Conservation (phyloP, 2,329 filamentous ascomycete genomes). For the Apiospora malaysiana region DNA sequence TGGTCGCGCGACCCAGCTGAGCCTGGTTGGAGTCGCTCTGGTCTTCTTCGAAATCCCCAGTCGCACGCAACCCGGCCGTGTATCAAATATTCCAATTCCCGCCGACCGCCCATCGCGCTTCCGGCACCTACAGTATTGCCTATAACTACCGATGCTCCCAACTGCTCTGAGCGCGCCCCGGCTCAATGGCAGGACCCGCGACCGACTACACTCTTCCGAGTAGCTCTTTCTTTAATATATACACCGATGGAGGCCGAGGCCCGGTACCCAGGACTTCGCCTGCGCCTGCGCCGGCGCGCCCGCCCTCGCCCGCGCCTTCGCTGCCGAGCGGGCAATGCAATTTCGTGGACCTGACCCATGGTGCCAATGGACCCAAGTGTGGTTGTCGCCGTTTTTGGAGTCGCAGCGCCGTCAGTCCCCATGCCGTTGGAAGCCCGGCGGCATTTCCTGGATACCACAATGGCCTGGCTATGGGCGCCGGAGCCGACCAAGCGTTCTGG, state of each 20-base stretch:
- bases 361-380: constrained; percentile 58
- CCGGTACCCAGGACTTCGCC: constrained; percentile 36
- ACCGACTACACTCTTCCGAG: constrained; percentile 52
- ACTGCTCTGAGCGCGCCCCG: constrained; percentile 37
- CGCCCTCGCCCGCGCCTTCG: constrained; percentile 33
- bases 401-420: constrained; percentile 44
- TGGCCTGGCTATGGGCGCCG: constrained; percentile 28
- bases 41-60: constrained; percentile 21
- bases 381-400: constrained; percentile 68
- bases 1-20: constrained; percentile 39
- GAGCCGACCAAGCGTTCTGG: constrained; percentile 52
- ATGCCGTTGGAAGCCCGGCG: constrained; percentile 35
- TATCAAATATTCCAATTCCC: constrained; percentile 19
- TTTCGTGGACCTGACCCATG: constrained; percentile 59
- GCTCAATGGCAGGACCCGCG: constrained; percentile 59
- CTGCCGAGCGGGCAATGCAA: constrained; percentile 63
- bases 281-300: constrained; percentile 33
- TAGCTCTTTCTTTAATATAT: constrained; percentile 60
- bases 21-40: constrained; percentile 37
- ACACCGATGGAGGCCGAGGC: constrained; percentile 51
- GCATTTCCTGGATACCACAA: constrained; percentile 33
- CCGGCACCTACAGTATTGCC: constrained; percentile 28
- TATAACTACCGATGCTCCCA: constrained; percentile 36
- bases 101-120: constrained; percentile 22
- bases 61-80: constrained; percentile 26